Evolutionary conservation across 345 rosid species (phyloP).

Genomic region (Citrus sinensis): DNA sequence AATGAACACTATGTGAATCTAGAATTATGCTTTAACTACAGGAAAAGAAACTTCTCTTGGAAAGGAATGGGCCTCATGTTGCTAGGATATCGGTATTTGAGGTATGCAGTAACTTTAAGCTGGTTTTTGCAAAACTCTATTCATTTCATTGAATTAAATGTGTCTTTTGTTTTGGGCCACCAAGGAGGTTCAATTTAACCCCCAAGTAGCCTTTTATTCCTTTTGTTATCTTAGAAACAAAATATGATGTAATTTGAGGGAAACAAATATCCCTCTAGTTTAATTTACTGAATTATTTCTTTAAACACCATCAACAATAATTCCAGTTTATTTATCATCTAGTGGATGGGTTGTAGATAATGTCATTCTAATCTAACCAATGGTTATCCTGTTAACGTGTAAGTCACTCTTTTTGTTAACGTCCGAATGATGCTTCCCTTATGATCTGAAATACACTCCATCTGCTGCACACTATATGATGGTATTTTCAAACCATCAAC

Average conservation of each 20-base stretch:
- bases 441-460: background rate
- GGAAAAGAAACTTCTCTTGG: constrained; percentile 94
- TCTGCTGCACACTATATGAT: background rate
- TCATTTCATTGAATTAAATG: background rate
- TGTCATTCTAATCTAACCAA: background rate
- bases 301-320: background rate
- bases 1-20: constrained; percentile 8
- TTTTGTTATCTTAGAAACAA: background rate
- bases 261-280: background rate
- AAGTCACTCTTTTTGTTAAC: background rate
- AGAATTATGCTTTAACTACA: constrained; percentile 19
- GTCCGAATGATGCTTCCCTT: background rate
- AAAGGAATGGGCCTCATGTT: constrained; percentile 72
- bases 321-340: background rate
- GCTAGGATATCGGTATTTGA: constrained; percentile 83
- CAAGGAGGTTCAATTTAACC: background rate
- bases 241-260: background rate
- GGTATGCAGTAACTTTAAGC: constrained; percentile 36
- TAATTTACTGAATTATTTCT: background rate
- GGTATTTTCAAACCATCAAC: background rate
- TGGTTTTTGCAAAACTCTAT: background rate
- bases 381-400: background rate
- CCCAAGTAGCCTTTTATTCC: background rate
- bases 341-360: background rate
- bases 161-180: background rate